These are phyloP conservation scores for Quercus wislizeni DNA, from an alignment of 306 rosid species.

Conservation along the genomic window DNA sequence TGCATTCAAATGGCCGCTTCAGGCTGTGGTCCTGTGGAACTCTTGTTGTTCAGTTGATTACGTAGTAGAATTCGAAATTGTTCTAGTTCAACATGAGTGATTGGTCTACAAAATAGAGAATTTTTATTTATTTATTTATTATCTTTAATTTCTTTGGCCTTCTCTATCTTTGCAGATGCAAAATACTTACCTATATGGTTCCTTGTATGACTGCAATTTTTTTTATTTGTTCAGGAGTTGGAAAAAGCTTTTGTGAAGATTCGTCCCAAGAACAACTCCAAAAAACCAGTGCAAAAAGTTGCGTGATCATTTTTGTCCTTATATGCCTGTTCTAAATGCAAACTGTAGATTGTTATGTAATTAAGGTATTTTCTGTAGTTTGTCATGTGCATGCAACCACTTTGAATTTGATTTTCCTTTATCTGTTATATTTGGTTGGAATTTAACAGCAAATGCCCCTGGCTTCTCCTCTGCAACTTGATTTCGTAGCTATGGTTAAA, in stretches of 20 bases:
- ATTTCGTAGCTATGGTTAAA: too few relatives aligned
- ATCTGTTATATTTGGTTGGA: too few relatives aligned
- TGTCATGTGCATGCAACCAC: not conserved
- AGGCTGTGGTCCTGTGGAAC: not conserved
- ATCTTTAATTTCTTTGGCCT: not conserved
- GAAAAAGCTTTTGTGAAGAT: conserved; percentile 78
- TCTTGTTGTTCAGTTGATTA: not conserved
- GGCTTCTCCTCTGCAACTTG: too few relatives aligned
- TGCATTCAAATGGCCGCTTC: too few relatives aligned
- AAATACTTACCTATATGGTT: not conserved
- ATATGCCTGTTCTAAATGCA: not conserved
- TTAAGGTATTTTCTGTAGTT: not conserved
- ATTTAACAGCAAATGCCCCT: too few relatives aligned
- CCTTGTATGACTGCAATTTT: conserved; percentile 8
- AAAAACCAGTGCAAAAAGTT: conserved; percentile 55
- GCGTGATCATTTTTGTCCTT: conserved; percentile 15
- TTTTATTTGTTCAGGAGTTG: conserved; percentile 56
- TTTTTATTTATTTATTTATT: too few relatives aligned
- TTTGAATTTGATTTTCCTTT: too few relatives aligned
- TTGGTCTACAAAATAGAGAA: not conserved
- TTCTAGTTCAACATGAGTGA: not conserved
- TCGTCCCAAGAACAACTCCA: conserved; percentile 80
- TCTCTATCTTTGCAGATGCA: not conserved
- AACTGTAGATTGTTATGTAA: not conserved
- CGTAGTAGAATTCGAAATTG: not conserved